A percentile compares a stretch with the other conserved stretches of the same genome.
Evolutionary conservation across 805 yeast species (phyloP).

Genomic region (Wickerhamiella musiphila): DNA sequence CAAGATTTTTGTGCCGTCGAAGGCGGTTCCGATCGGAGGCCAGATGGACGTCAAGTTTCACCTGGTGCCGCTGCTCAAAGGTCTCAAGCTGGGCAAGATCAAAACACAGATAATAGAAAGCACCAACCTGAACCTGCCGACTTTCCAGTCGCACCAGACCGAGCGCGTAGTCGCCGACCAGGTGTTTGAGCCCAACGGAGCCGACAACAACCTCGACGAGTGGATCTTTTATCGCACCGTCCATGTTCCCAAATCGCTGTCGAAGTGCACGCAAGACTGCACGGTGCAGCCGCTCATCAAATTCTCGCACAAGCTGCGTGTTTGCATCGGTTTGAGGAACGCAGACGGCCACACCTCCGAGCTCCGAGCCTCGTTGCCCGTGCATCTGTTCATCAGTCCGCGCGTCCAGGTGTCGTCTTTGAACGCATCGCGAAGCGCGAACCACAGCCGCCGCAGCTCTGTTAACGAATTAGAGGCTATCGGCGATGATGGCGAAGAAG

Average conservation of each 20-base stretch:
- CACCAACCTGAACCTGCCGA: constrained; percentile 33
- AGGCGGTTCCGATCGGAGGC: constrained; percentile 84
- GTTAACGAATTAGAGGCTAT: constrained; percentile 8
- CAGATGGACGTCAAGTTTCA: constrained; percentile 49
- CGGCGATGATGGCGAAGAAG: constrained; percentile 6
- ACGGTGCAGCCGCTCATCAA: constrained; percentile 50
- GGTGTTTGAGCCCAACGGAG: constrained; percentile 26
- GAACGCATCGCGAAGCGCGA: constrained; percentile 45
- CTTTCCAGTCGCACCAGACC: constrained; percentile 41
- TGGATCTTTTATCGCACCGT: constrained; percentile 60
- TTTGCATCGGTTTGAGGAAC: constrained; percentile 59
- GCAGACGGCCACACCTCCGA: constrained; percentile 91
- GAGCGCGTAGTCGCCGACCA: constrained; percentile 46
- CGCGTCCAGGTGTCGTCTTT: constrained; percentile 53
- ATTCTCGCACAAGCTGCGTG: constrained; percentile 77
- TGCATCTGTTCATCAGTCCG: constrained; percentile 61
- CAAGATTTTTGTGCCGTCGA: constrained; percentile 66
- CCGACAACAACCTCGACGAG: constrained; percentile 31
- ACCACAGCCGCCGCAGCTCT: constrained; percentile 9
- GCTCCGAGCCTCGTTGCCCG: constrained; percentile 75
- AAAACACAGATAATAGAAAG: constrained; percentile 52
- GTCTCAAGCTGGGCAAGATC: constrained; percentile 59
- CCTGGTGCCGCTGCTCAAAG: constrained; percentile 67
- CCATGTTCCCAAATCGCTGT: constrained; percentile 52
- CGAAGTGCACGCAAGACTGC: constrained; percentile 76